Conservation (phyloP, 164 flowering plant genomes). For the Chimonanthus praecox region DNA sequence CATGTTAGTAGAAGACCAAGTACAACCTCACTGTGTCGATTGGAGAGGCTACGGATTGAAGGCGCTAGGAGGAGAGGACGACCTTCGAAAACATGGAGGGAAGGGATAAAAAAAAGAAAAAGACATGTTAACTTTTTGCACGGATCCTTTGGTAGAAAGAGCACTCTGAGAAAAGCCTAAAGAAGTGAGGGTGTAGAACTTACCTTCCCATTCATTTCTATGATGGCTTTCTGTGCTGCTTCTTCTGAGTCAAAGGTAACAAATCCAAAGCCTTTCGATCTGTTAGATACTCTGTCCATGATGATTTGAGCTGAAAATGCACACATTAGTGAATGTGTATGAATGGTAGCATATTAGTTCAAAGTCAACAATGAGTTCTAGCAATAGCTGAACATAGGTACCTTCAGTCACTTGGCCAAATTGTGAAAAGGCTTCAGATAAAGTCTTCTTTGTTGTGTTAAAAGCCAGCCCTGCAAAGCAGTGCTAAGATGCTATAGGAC, state of each 20-base stretch:
- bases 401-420: conserved; percentile 89
- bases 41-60: no score
- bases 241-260: conserved; percentile 79
- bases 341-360: not conserved
- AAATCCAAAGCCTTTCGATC: conserved; percentile 88
- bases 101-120: no score
- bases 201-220: conserved; percentile 85
- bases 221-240: conserved; percentile 63
- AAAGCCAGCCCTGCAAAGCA: conserved; percentile 64
- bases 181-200: not conserved
- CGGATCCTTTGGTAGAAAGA: no score
- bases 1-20: no score
- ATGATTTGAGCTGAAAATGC: conserved; percentile 52
- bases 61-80: no score
- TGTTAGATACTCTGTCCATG: conserved; percentile 59
- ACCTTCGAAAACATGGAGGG: no score
- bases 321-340: not conserved
- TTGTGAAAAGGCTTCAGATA: conserved; percentile 70
- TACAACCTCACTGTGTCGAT: no score
- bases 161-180: not conserved
- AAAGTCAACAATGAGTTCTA: not conserved
- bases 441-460: conserved; percentile 55
- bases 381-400: conserved; percentile 6
- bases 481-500: not conserved
- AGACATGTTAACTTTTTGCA: no score